These are phyloP conservation scores for Xylaria castorea DNA, from an alignment of 495 filamentous ascomycete species.

Conservation along the genomic window DNA sequence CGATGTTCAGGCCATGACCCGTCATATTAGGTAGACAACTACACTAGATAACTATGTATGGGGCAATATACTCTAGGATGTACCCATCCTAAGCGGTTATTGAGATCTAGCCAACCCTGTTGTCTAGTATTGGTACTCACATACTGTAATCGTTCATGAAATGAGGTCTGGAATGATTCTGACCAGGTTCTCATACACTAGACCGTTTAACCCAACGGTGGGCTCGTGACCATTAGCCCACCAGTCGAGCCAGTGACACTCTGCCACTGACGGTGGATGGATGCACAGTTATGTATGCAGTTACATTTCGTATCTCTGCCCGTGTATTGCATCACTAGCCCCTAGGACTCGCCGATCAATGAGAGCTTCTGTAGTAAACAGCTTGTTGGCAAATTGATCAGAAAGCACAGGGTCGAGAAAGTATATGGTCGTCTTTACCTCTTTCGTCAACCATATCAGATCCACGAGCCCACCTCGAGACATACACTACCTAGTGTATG, in stretches of 20 bases:
- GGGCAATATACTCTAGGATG: background rate
- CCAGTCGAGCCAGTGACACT: slow-evolving; percentile 23
- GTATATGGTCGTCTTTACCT: slow-evolving; percentile 20
- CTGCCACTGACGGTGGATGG: slow-evolving; percentile 20
- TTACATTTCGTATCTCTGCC: slow-evolving; percentile 23
- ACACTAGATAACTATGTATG: background rate
- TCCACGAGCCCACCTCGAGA: slow-evolving; percentile 24
- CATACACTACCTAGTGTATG: background rate
- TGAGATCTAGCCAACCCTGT: background rate
- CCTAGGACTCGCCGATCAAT: slow-evolving; percentile 26
- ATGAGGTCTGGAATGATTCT: slow-evolving; percentile 5
- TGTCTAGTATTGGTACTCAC: background rate
- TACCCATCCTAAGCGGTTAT: background rate
- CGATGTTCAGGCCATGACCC: slow-evolving; percentile 18
- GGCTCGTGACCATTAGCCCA: slow-evolving; percentile 25
- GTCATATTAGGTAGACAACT: background rate
- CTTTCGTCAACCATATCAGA: slow-evolving; percentile 17
- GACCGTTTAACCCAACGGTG: slow-evolving; percentile 27
- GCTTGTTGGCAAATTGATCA: slow-evolving; percentile 12
- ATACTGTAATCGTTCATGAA: slow-evolving; percentile 12
- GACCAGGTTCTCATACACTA: slow-evolving; percentile 24
- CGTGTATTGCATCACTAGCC: slow-evolving; percentile 26
- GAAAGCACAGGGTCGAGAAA: slow-evolving; percentile 19
- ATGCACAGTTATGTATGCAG: slow-evolving; percentile 22
- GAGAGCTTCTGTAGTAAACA: slow-evolving; percentile 14